phyloP scores from a whole-genome alignment of 768 basidiomycete species.

The Agrocybe praecox region DNA sequence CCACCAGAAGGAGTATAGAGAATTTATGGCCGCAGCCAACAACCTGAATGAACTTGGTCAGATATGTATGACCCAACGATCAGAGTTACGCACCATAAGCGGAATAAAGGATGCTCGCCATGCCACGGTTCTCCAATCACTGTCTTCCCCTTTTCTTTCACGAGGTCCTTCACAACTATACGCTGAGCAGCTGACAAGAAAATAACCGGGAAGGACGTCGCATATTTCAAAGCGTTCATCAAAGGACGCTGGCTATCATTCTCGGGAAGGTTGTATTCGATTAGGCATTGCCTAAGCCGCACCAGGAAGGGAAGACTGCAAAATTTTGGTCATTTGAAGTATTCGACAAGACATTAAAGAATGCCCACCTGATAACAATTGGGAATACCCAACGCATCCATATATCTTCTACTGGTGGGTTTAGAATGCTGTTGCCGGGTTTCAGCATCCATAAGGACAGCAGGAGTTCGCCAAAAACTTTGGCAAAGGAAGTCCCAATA shows the following conservation, averaged over 20 bases:
- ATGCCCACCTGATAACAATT: constrained; percentile 79
- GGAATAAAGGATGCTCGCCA: constrained; percentile 77
- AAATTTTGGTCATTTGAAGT: constrained; percentile 3
- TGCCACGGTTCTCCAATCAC: constrained; percentile 58
- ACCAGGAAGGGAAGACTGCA: constrained; percentile 81
- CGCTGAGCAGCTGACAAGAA: constrained; percentile 91
- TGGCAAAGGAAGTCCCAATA: constrained; percentile 95
- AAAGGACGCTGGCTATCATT: constrained; percentile 75
- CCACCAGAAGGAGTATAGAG: constrained; percentile 98
- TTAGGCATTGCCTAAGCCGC: constrained; percentile 92
- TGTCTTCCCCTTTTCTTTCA: constrained; percentile 47
- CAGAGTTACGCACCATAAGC: constrained; percentile 69
- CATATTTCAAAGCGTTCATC: constrained; percentile 94
- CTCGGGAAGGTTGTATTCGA: constrained; percentile 70
- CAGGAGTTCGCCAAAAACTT: constrained; percentile 95
- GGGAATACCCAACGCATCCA: constrained; percentile 79
- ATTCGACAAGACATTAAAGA: background rate
- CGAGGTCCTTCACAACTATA: constrained; percentile 62
- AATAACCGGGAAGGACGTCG: constrained; percentile 95
- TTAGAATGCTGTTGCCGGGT: constrained; percentile 75
- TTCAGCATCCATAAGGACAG: constrained; percentile 86
- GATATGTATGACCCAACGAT: background rate
- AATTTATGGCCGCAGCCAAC: constrained; percentile 83
- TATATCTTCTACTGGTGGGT: constrained; percentile 61
- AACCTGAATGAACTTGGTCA: constrained; percentile 53